Evolutionary conservation across 148 eudicot species (phyloP).

Genomic region (Chenopodium quinoa): DNA sequence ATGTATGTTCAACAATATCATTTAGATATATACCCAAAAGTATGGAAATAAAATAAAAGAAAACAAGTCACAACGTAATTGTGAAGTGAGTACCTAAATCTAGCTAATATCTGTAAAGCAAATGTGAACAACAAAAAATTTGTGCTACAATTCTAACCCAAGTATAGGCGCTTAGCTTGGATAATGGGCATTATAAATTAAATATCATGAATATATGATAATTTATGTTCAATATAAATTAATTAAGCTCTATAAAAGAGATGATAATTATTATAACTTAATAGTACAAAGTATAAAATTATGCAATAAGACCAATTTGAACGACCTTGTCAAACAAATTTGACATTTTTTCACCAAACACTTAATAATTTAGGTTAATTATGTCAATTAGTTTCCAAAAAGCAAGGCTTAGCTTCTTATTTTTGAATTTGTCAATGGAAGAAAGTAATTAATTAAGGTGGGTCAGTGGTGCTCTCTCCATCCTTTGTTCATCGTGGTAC

Average conservation of each 20-base stretch:
- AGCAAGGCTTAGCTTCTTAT: not conserved
- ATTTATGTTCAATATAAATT: not conserved
- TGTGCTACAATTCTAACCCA: not conserved
- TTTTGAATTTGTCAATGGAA: not conserved
- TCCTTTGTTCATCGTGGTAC: not conserved
- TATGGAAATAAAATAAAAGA: too few relatives aligned
- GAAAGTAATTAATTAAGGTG: not conserved
- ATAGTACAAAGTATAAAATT: not conserved
- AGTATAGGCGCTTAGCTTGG: not conserved
- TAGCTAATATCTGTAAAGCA: not conserved
- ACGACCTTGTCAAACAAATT: slow-evolving; percentile 17
- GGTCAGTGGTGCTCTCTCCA: not conserved
- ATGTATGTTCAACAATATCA: not conserved
- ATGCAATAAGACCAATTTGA: not conserved
- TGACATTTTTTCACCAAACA: not conserved
- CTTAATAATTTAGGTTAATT: not conserved
- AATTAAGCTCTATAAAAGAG: too few relatives aligned
- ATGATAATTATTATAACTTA: too few relatives aligned
- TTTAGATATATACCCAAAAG: not conserved
- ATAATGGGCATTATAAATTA: not conserved
- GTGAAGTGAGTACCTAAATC: not conserved
- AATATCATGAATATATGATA: not conserved
- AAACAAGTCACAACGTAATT: not conserved
- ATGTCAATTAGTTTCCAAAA: not conserved
- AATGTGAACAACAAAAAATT: slow-evolving; percentile 2